Base-by-base conservation (phyloP, 495 filamentous ascomycete genomes). In the Achaetomiella virescens region DNA sequence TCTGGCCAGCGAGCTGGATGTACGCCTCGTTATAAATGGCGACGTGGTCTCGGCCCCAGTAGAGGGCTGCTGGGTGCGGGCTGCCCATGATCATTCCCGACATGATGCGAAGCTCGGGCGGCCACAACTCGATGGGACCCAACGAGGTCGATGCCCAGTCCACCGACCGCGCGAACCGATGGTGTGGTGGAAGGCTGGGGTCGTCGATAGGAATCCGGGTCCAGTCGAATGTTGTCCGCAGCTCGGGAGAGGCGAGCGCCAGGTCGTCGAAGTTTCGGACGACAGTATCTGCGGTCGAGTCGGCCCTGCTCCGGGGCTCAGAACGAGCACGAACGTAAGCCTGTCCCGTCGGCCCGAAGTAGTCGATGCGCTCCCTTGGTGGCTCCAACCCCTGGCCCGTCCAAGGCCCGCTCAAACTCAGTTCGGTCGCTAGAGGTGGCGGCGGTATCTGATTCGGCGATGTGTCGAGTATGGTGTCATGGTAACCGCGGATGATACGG, bases 21-120 rank as follows among this genome's bases (percentile, higher is more conserved):
- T 88, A 88, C 12, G 85, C 84, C 60, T 88, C 84, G 61, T 89
- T 89, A 66, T 89, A 89, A 36, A 89, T 84, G 17, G 83, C 80
- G 20, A 82, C 76, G 35, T 80, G 72, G 35, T 87, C 81, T 9
- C 72, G 65, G 6, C 85, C 85, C 85, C 85, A 89, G 66, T 87
- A 88, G 74, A 89, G 81, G 0, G 85, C 84, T 6, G 82, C 81
- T 14, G 85, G 85, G 69, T 88, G 83, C 29, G 85, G 85, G 53
- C 79, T 83, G 2, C 81, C 84, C 85, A 89, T 87, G 52, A 89
- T 81, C 35, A 87, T 61, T 58, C 79, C 82, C 17, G 81, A 81
- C 80, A 86, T 84, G 40, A 79, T 75, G 27, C 85, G 74, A 22
- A 88, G 65, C 54, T 86, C 84, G 40, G 74, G 62, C 1, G 72